Percentiles rank a stretch among this genome's conserved stretches.
These are phyloP conservation scores for Eucalyptus coolabah DNA, from an alignment of 345 rosid genomes.

Conservation along the genomic window DNA sequence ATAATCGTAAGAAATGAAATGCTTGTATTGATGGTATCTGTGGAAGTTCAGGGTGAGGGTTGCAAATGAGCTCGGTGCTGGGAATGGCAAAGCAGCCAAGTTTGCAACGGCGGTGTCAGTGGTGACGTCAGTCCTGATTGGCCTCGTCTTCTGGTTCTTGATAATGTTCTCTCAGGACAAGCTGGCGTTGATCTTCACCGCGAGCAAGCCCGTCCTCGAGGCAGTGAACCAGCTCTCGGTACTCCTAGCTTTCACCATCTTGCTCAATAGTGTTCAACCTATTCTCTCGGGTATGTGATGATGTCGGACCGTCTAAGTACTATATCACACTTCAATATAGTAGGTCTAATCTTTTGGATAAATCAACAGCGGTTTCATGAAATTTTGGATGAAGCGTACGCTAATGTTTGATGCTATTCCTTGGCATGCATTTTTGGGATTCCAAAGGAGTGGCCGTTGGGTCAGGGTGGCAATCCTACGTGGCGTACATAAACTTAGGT, in stretches of 20 bases:
- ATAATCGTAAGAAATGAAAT: not conserved
- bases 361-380: not conserved
- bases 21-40: not conserved
- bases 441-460: slow-evolving; percentile 83
- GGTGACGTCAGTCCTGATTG: slow-evolving; percentile 38
- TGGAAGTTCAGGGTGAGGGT: slow-evolving; percentile 59
- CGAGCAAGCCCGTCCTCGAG: slow-evolving; percentile 36
- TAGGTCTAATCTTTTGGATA: not conserved
- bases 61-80: slow-evolving; percentile 88
- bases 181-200: slow-evolving; percentile 44
- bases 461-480: slow-evolving; percentile 90
- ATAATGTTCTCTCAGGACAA: slow-evolving; percentile 26
- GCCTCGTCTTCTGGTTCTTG: slow-evolving; percentile 43
- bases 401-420: not conserved
- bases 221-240: slow-evolving; percentile 52
- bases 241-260: slow-evolving; percentile 62
- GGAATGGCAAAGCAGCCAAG: slow-evolving; percentile 78
- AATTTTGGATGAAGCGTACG: not conserved
- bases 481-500: slow-evolving; percentile 85
- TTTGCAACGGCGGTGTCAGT: slow-evolving; percentile 61
- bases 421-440: not conserved
- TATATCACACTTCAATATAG: too few species aligned
- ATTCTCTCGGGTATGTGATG: slow-evolving; percentile 51
- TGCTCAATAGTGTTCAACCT: slow-evolving; percentile 88
- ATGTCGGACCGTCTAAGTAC: not conserved